Evolutionary conservation across 768 basidiomycete genomes (phyloP).

Genomic region (Collybia sordida): DNA sequence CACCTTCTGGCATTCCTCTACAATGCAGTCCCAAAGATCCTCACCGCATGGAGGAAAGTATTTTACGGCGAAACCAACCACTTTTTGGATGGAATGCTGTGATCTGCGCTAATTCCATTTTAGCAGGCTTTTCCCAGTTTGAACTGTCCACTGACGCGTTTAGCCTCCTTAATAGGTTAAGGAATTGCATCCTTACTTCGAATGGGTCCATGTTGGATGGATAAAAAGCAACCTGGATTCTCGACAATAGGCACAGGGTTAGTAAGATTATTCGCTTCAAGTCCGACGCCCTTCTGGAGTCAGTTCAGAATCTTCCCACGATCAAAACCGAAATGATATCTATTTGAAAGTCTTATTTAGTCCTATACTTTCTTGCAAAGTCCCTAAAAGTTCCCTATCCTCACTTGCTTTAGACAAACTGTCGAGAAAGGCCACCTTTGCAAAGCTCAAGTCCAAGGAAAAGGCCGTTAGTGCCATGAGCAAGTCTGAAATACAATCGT

Average conservation of each 20-base stretch:
- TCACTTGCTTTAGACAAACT: constrained; percentile 23
- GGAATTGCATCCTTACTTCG: constrained; percentile 75
- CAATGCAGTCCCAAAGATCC: constrained; percentile 90
- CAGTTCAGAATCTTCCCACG: constrained; percentile 7
- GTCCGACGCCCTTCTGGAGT: background rate
- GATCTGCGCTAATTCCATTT: constrained; percentile 48
- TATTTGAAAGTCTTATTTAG: constrained; percentile 1
- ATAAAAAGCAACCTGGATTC: background rate
- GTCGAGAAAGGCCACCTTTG: constrained; percentile 37
- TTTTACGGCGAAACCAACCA: constrained; percentile 83
- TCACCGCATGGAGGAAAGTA: constrained; percentile 84
- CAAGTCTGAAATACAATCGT: constrained; percentile 61
- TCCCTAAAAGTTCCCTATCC: background rate
- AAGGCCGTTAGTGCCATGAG: constrained; percentile 35
- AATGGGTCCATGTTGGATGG: constrained; percentile 54
- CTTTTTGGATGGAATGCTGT: constrained; percentile 86
- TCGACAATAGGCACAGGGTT: no score
- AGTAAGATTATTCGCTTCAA: no score
- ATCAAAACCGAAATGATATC: constrained; percentile 11
- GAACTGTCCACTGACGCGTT: constrained; percentile 53
- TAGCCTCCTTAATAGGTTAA: constrained; percentile 57
- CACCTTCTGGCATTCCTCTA: constrained; percentile 91
- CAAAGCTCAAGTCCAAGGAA: constrained; percentile 53
- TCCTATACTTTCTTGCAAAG: background rate
- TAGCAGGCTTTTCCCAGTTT: constrained; percentile 12